A percentile compares a stretch with the other conserved stretches of the same genome.
phyloP scores from a whole-genome alignment of 1,284 basidiomycete species.

The Cryptococcus jaspeensis region DNA sequence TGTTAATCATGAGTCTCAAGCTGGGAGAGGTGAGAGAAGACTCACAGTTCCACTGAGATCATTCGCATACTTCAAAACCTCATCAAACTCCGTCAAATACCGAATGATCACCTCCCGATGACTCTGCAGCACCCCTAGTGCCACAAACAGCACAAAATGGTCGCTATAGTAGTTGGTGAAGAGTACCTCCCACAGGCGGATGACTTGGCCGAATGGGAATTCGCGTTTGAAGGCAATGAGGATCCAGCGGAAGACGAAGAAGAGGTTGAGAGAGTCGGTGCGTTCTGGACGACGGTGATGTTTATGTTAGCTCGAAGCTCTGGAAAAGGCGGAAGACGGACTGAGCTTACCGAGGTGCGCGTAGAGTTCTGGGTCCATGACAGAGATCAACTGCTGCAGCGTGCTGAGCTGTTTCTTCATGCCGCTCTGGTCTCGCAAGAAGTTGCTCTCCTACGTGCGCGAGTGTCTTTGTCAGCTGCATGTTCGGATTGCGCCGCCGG shows the following conservation, averaged over 20 bases:
- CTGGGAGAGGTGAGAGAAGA: not conserved
- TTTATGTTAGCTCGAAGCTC: not conserved
- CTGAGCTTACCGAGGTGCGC: slow-evolving; percentile 74
- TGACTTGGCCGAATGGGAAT: slow-evolving; percentile 84
- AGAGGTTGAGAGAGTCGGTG: slow-evolving; percentile 86
- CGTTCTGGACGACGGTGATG: slow-evolving; percentile 61
- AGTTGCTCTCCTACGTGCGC: slow-evolving; percentile 75
- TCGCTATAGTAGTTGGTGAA: slow-evolving; percentile 90
- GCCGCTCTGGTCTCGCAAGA: slow-evolving; percentile 92
- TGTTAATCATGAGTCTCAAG: not conserved
- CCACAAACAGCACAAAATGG: slow-evolving; percentile 89
- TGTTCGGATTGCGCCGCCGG: not conserved
- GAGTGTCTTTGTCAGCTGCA: not conserved
- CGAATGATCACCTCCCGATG: slow-evolving; percentile 91
- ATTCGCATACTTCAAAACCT: slow-evolving; percentile 86
- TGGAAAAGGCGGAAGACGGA: no score
- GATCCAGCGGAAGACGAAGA: slow-evolving; percentile 91
- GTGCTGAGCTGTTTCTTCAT: slow-evolving; percentile 92
- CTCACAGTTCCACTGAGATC: slow-evolving; percentile 78
- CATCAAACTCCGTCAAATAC: slow-evolving; percentile 75
- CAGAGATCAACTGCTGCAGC: slow-evolving; percentile 81
- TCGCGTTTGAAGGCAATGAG: slow-evolving; percentile 90
- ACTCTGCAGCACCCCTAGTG: slow-evolving; percentile 87
- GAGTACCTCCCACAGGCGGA: slow-evolving; percentile 89
- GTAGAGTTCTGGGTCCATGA: slow-evolving; percentile 93